Conservation (phyloP, 305 asterid genomes). For the Fraxinus albicans region DNA sequence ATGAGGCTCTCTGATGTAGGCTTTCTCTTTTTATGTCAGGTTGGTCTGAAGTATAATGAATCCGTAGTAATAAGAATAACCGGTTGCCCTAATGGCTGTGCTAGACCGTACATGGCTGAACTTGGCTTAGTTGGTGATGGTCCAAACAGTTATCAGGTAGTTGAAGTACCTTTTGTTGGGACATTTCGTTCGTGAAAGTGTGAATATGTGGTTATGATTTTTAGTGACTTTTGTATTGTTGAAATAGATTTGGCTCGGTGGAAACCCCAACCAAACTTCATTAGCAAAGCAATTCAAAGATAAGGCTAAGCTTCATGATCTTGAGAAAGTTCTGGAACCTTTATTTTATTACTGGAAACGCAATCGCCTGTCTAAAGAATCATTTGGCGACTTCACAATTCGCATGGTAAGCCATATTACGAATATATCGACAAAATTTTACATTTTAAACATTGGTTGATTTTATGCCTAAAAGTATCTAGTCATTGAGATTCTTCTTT, state of each 20-base stretch:
- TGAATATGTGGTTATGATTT: background rate
- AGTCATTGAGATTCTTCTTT: background rate
- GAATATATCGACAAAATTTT: background rate
- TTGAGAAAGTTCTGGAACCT: conserved; percentile 90
- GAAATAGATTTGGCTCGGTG: conserved; percentile 96
- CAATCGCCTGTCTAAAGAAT: conserved; percentile 65
- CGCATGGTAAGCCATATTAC: conserved; percentile 57
- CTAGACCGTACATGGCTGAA: conserved; percentile 99
- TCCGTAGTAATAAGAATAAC: conserved; percentile 86
- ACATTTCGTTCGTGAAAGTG: background rate
- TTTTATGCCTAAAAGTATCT: background rate
- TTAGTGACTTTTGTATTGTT: background rate
- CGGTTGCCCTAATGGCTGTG: conserved; percentile 98
- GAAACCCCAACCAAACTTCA: conserved; percentile 75
- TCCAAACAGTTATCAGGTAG: conserved; percentile 93
- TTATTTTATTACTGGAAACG: conserved; percentile 85
- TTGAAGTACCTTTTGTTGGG: background rate
- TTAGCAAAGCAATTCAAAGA: conserved; percentile 69
- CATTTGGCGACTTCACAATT: conserved; percentile 82
- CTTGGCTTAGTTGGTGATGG: conserved; percentile 97
- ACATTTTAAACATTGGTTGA: background rate
- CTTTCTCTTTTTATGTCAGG: conserved; percentile 45
- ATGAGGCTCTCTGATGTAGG: conserved; percentile 4
- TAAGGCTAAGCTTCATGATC: conserved; percentile 83
- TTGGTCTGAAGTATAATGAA: conserved; percentile 83